These are phyloP conservation scores for Boletus vinaceobasis DNA, from an alignment of 768 basidiomycete genomes.

Conservation along the genomic window DNA sequence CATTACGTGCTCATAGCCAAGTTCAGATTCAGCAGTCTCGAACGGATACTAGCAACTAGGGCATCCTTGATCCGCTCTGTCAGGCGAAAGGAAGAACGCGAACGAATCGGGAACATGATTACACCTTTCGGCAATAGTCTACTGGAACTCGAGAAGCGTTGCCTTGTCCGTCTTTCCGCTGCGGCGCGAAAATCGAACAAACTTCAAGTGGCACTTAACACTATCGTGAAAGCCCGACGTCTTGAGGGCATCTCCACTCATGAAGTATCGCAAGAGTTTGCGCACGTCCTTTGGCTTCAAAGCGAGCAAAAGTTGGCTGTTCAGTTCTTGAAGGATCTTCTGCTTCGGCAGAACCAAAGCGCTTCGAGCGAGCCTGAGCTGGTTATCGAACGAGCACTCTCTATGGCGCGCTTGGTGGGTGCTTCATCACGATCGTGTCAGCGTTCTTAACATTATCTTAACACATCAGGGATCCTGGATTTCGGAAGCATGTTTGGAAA, in stretches of 20 bases:
- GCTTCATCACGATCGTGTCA: background rate
- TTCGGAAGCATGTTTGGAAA: constrained; percentile 79
- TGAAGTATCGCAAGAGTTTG: constrained; percentile 76
- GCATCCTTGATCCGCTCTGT: constrained; percentile 75
- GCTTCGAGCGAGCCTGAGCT: constrained; percentile 11
- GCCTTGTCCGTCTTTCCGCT: constrained; percentile 66
- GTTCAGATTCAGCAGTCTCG: constrained; percentile 68
- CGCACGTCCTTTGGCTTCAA: constrained; percentile 86
- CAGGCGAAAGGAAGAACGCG: constrained; percentile 65
- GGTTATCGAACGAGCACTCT: constrained; percentile 36
- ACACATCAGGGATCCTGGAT: constrained; percentile 80
- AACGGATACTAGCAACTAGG: constrained; percentile 77
- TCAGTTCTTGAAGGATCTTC: constrained; percentile 53
- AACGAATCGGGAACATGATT: constrained; percentile 69
- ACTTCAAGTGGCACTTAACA: constrained; percentile 81
- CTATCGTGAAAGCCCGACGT: constrained; percentile 70
- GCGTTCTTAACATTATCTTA: background rate
- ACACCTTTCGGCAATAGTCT: constrained; percentile 52
- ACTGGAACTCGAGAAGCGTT: constrained; percentile 59
- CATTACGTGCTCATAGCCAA: constrained; percentile 9
- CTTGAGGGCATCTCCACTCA: constrained; percentile 46
- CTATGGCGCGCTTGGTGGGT: constrained; percentile 66
- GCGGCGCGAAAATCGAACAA: constrained; percentile 68
- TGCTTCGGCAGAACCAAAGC: constrained; percentile 14
- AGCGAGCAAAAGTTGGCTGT: constrained; percentile 84